Percentiles rank a stretch among this genome's conserved stretches.
phyloP scores from a whole-genome alignment of 2,329 filamentous ascomycete species.

The Colletotrichum graminicola region DNA sequence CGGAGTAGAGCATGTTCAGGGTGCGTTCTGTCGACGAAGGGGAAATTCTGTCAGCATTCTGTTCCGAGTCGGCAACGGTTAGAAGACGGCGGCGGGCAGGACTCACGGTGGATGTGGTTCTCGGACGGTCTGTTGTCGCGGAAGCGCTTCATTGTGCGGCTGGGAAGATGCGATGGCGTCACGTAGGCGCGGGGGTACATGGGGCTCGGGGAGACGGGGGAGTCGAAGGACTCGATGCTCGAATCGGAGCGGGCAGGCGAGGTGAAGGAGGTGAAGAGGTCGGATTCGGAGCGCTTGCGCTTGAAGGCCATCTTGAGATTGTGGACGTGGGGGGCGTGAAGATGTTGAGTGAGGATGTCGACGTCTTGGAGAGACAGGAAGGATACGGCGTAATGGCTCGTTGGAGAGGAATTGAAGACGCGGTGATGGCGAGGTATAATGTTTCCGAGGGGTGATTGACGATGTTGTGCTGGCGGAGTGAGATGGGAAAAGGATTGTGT shows the following conservation, averaged over 20 bases:
- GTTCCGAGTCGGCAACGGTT: background rate
- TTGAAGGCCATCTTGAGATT: constrained; percentile 65
- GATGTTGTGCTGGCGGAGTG: background rate
- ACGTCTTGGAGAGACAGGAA: too few relatives aligned
- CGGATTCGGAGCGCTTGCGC: constrained; percentile 73
- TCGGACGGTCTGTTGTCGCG: constrained; percentile 71
- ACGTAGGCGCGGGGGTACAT: constrained; percentile 48
- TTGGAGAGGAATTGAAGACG: background rate
- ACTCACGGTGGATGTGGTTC: constrained; percentile 66
- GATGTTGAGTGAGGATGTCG: background rate
- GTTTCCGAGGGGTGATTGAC: background rate
- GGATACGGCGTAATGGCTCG: too few relatives aligned
- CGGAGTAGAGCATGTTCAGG: constrained; percentile 68
- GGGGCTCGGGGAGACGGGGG: constrained; percentile 46
- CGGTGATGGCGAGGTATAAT: background rate
- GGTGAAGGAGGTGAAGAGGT: constrained; percentile 60
- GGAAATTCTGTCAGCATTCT: background rate
- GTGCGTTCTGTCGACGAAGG: constrained; percentile 62
- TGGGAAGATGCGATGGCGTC: constrained; percentile 60
- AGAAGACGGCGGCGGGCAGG: constrained; percentile 1
- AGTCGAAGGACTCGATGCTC: constrained; percentile 51
- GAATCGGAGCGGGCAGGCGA: constrained; percentile 53
- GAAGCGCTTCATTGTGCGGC: constrained; percentile 72
- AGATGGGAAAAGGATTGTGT: background rate
- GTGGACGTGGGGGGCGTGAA: too few relatives aligned